These are phyloP conservation scores for Eremochloa ophiuroides DNA, from an alignment of 176 grass and related monocot genomes.

Conservation along the genomic window DNA sequence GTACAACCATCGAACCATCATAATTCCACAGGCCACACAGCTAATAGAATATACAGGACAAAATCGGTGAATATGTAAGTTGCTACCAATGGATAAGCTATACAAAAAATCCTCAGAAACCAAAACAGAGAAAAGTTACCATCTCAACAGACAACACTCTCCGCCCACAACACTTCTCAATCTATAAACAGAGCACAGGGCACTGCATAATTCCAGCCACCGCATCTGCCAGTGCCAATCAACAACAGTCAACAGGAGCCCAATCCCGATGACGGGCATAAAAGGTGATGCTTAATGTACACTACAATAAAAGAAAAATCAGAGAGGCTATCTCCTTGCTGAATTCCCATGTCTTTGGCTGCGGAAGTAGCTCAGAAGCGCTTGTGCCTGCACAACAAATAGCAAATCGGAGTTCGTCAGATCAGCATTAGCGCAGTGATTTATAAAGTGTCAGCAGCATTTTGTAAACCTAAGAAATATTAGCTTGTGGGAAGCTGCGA, in stretches of 20 bases:
- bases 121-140: neutral
- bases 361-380: conserved; percentile 95
- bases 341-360: conserved; percentile 82
- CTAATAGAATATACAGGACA: conserved; percentile 40
- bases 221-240: neutral
- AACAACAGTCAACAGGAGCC: neutral
- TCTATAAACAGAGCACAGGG: conserved; percentile 32
- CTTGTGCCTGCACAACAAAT: conserved; percentile 61
- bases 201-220: neutral
- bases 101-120: conserved; percentile 21
- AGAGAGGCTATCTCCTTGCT: conserved; percentile 48
- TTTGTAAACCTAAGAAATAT: conserved; percentile 9
- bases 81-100: conserved; percentile 41
- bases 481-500: neutral
- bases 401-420: neutral
- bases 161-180: conserved; percentile 30
- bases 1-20: conserved; percentile 18
- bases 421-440: neutral
- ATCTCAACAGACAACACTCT: conserved; percentile 33
- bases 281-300: conserved; percentile 33
- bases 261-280: neutral
- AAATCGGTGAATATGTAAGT: conserved; percentile 25
- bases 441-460: neutral
- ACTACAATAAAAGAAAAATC: conserved; percentile 24
- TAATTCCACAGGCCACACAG: conserved; percentile 12